Evolutionary conservation across 2,329 filamentous ascomycete species (phyloP).

Genomic region (Didymella glomerata): DNA sequence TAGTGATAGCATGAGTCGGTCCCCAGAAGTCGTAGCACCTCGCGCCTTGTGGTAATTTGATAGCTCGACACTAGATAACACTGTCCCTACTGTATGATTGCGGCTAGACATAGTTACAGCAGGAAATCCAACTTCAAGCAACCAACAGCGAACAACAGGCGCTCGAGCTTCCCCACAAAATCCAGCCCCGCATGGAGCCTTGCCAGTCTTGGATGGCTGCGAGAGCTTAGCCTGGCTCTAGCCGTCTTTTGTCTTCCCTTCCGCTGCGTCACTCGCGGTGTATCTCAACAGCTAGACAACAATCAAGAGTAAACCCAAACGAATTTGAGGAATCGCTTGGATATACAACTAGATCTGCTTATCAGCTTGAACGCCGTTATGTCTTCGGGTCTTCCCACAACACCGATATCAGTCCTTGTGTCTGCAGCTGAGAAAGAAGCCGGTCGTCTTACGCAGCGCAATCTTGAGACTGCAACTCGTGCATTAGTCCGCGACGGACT

Average conservation of each 20-base stretch:
- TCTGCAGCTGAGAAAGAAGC: conserved; percentile 55
- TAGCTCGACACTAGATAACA: neutral
- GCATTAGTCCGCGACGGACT: neutral
- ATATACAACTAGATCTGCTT: neutral
- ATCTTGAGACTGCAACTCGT: conserved; percentile 34
- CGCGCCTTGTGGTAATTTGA: neutral
- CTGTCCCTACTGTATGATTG: neutral
- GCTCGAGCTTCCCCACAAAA: conserved; percentile 16
- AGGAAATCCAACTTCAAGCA: neutral
- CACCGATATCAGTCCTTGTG: conserved; percentile 50
- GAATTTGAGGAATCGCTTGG: neutral
- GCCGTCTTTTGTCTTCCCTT: conserved; percentile 5
- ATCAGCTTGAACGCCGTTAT: conserved; percentile 11
- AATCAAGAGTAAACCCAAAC: too few relatives aligned
- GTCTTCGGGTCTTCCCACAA: conserved; percentile 31
- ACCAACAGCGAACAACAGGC: neutral
- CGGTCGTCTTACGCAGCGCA: conserved; percentile 54
- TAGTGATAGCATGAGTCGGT: neutral
- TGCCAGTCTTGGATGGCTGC: conserved; percentile 10
- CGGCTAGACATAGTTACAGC: too few relatives aligned
- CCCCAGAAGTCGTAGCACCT: neutral
- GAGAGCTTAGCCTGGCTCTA: conserved; percentile 25
- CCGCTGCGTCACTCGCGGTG: neutral
- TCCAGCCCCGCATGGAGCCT: conserved; percentile 17
- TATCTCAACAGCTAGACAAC: neutral